Evolutionary conservation across 2,329 filamentous ascomycete species (phyloP), one percentile per base, ranked within the genome.

Genomic region (Ophioceras dolichostomum): DNA sequence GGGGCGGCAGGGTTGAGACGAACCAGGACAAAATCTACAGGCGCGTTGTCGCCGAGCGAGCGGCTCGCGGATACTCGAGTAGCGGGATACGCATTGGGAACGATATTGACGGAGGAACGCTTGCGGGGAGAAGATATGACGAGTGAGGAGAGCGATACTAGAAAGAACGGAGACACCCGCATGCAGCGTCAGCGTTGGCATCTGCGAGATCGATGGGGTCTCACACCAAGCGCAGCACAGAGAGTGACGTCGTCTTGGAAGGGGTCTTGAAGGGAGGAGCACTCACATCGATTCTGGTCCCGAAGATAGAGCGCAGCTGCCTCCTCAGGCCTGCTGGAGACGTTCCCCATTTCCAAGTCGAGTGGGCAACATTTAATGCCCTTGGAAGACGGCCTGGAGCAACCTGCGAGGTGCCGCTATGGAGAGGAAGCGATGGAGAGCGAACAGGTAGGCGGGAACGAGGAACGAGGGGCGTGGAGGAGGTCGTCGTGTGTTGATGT

Each of bases 21-120:
- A 26, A 94, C 88, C 77, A 94, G 89, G 31, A 98, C 75, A 62
- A 86, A 98, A 63, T 96, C 89, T 46, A 95, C 68, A 7, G 84
- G 79, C 39, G 69, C 67, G 43, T 76, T 75, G 55, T 98, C 89
- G 49, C 79, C 79, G 18, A 67, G 45, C 29, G 87, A 76, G 52
- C 83, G 78, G 52, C 73, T 79, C 34, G 79, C 84, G 47, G 67
- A 70, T 54, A 91, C 76, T 65, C 79, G 77, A 39, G 78, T 81
- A 29, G 88, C 84, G 46, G 91, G 91, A 54, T 83, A 96, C 47
- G 79, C 71, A 67, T 95, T 95, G 43, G 91, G 89, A 44, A 76
- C 63, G 50, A 95, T 68, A 53, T 78, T 80, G 50, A 94, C 65
- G 39, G 94, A 70, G 39, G 74, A 79, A 59, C 82, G 83, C 58